Conservation (phyloP, 106 monocot species). For the Dendrobium nobile region DNA sequence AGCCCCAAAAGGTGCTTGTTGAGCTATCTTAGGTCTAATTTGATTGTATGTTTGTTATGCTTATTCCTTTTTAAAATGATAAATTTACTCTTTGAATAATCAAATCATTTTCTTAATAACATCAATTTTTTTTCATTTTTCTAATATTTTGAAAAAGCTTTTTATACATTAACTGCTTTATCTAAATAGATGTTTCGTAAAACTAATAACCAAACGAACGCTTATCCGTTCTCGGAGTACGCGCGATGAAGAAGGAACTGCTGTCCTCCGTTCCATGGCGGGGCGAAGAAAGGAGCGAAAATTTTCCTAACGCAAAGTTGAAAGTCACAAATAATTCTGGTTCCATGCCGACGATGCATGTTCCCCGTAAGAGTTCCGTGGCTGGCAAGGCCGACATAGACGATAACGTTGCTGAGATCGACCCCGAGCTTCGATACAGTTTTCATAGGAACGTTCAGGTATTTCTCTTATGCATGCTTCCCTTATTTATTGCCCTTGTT, state of each 20-base stretch:
- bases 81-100: too few relatives aligned
- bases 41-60: too few relatives aligned
- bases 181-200: too few relatives aligned
- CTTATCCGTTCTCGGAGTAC: neutral
- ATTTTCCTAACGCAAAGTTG: slow-evolving; percentile 25
- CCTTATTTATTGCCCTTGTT: neutral
- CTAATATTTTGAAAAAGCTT: too few relatives aligned
- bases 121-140: too few relatives aligned
- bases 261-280: slow-evolving; percentile 38
- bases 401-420: slow-evolving; percentile 19
- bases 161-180: too few relatives aligned
- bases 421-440: slow-evolving; percentile 37
- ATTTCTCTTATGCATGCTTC: neutral
- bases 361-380: slow-evolving; percentile 12
- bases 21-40: too few relatives aligned
- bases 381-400: slow-evolving; percentile 5
- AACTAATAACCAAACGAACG: too few relatives aligned
- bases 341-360: slow-evolving; percentile 20
- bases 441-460: slow-evolving; percentile 38
- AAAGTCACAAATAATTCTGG: slow-evolving; percentile 26
- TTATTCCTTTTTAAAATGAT: too few relatives aligned
- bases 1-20: too few relatives aligned
- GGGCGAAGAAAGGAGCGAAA: slow-evolving; percentile 14
- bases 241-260: slow-evolving; percentile 34
- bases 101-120: too few relatives aligned